These are phyloP conservation scores for Zoysia pacifica DNA, from an alignment of 176 grass and related monocot species.

Conservation along the genomic window DNA sequence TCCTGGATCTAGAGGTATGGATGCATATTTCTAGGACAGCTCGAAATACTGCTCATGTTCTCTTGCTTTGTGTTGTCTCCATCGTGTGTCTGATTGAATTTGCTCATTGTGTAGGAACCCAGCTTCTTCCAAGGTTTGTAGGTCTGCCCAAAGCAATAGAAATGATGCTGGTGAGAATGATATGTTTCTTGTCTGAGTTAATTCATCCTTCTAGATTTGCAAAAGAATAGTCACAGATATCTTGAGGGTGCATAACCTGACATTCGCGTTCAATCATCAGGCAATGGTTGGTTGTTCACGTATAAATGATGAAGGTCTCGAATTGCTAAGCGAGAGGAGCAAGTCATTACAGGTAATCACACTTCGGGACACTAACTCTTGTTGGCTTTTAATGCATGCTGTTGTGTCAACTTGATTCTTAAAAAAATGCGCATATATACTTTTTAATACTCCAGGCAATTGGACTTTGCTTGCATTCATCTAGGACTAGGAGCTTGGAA, in stretches of 20 bases:
- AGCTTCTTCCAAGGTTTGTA: conserved; percentile 93
- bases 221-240: conserved; percentile 6
- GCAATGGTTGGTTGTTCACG: conserved; percentile 75
- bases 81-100: conserved; percentile 17
- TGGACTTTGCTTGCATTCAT: background rate
- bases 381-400: background rate
- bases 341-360: conserved; percentile 67
- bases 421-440: background rate
- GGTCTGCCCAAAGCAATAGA: conserved; percentile 89
- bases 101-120: conserved; percentile 63
- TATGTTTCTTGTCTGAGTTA: conserved; percentile 24
- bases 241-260: background rate
- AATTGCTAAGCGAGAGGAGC: conserved; percentile 66
- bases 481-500: background rate
- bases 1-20: conserved; percentile 93
- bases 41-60: conserved; percentile 3
- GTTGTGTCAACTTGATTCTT: conserved; percentile 7
- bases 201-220: background rate
- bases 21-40: conserved; percentile 17
- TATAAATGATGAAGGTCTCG: conserved; percentile 84
- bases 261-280: background rate
- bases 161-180: conserved; percentile 91
- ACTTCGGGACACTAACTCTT: background rate
- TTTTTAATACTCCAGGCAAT: conserved; percentile 10
- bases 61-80: conserved; percentile 10